Percentiles rank a stretch among this genome's conserved stretches.
These are phyloP conservation scores for Hypericum perforatum DNA, from an alignment of 345 rosid genomes.

Conservation along the genomic window DNA sequence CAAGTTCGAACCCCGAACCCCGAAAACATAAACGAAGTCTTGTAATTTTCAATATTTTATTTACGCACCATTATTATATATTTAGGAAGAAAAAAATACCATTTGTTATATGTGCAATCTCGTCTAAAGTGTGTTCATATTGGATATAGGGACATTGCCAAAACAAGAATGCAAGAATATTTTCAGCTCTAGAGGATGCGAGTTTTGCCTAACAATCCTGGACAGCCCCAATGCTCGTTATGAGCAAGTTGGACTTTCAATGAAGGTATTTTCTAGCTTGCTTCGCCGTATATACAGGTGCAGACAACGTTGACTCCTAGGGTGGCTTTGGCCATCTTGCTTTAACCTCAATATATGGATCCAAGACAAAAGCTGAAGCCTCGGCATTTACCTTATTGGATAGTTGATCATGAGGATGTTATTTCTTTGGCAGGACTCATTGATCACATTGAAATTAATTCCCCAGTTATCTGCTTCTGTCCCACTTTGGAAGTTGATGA, in stretches of 20 bases:
- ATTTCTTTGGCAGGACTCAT: conserved; percentile 60
- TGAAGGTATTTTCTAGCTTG: no score
- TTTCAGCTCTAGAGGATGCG: conserved; percentile 68
- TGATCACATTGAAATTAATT: conserved; percentile 45
- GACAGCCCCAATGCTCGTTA: conserved; percentile 51
- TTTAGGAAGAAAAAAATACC: no score
- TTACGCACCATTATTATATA: no score
- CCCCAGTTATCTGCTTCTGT: conserved; percentile 89
- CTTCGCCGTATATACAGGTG: no score
- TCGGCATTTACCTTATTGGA: conserved; percentile 56
- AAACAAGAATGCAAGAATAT: conserved; percentile 77
- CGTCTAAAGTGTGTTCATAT: background rate
- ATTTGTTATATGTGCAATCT: no score
- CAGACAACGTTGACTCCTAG: no score
- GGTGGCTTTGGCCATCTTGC: background rate
- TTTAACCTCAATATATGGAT: conserved; percentile 4
- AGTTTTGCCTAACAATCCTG: conserved; percentile 54
- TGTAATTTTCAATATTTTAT: no score
- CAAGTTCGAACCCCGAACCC: no score
- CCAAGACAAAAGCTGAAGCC: background rate
- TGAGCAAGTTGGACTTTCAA: no score
- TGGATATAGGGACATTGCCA: conserved; percentile 59
- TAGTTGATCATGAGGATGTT: conserved; percentile 74
- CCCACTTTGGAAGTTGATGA: conserved; percentile 74
- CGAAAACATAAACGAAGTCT: no score